phyloP scores from a whole-genome alignment of 1,139 yeast species.

The Lodderomyces orthopsilosis region DNA sequence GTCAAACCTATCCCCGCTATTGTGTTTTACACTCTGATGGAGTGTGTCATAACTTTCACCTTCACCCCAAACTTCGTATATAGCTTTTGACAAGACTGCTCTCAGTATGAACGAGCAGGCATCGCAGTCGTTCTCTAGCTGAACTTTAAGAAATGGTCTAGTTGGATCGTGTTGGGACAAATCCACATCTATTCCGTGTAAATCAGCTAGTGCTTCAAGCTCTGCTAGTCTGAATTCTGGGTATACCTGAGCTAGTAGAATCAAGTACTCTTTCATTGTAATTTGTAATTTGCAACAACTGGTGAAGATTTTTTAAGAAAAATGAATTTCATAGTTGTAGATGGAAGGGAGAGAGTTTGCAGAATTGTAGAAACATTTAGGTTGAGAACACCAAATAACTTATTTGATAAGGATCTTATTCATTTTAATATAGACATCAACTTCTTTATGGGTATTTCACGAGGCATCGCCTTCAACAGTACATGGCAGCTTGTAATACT shows the following conservation, averaged over 20 bases:
- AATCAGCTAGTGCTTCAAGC: slow-evolving; percentile 75
- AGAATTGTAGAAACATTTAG: no score
- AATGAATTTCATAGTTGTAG: background rate
- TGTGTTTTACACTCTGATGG: slow-evolving; percentile 50
- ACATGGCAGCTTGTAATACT: no score
- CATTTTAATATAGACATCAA: no score
- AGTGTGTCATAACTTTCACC: slow-evolving; percentile 57
- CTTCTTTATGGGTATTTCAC: no score
- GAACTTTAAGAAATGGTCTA: slow-evolving; percentile 70
- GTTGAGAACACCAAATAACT: no score
- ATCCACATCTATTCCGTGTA: slow-evolving; percentile 56
- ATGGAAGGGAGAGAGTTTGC: no score
- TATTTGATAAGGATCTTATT: no score
- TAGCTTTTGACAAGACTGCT: slow-evolving; percentile 68
- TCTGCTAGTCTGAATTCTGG: slow-evolving; percentile 79
- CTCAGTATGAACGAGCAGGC: slow-evolving; percentile 65
- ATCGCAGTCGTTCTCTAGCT: slow-evolving; percentile 59
- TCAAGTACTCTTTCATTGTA: slow-evolving; percentile 58
- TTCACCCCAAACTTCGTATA: slow-evolving; percentile 83
- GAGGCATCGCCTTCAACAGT: no score
- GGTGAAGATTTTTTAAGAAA: background rate
- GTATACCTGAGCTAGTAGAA: slow-evolving; percentile 82
- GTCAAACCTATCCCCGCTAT: slow-evolving; percentile 26
- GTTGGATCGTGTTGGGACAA: slow-evolving; percentile 55
- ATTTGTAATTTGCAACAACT: background rate